These are phyloP conservation scores for Epichloe baconii DNA, from an alignment of 2,329 filamentous ascomycete genomes.

Conservation along the genomic window DNA sequence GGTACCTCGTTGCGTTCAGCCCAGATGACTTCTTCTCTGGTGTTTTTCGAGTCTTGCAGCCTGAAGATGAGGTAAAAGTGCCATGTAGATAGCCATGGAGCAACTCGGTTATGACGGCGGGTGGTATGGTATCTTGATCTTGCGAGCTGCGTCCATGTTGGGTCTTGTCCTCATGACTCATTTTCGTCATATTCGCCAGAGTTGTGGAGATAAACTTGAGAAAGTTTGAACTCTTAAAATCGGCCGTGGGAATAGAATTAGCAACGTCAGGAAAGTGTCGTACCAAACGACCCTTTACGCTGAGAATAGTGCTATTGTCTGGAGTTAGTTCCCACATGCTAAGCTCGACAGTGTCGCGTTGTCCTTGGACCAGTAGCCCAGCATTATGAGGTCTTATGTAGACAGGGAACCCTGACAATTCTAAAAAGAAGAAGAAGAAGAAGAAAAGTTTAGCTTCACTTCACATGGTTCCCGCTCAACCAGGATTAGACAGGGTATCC, in stretches of 20 bases:
- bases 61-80: conserved; percentile 7
- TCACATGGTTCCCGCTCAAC: not conserved
- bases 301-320: not conserved
- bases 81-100: conserved; percentile 24
- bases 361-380: not conserved
- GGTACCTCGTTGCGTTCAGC: not conserved
- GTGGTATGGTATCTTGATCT: conserved; percentile 23
- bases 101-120: conserved; percentile 36
- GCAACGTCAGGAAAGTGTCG: not conserved
- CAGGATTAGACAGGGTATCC: not conserved
- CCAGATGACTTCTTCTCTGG: conserved; percentile 31
- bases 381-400: conserved; percentile 1
- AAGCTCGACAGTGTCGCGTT: not conserved
- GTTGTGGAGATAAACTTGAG: not conserved
- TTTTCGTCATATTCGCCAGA: not conserved
- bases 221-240: not conserved
- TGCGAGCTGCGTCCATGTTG: not conserved
- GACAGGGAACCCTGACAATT: not conserved
- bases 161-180: too few species aligned
- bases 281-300: not conserved
- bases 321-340: not conserved
- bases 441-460: too few species aligned
- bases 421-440: not conserved
- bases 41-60: conserved; percentile 21
- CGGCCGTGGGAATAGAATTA: not conserved